Base-by-base conservation (phyloP, 345 rosid genomes). In the Leavenworthia alabamica region DNA sequence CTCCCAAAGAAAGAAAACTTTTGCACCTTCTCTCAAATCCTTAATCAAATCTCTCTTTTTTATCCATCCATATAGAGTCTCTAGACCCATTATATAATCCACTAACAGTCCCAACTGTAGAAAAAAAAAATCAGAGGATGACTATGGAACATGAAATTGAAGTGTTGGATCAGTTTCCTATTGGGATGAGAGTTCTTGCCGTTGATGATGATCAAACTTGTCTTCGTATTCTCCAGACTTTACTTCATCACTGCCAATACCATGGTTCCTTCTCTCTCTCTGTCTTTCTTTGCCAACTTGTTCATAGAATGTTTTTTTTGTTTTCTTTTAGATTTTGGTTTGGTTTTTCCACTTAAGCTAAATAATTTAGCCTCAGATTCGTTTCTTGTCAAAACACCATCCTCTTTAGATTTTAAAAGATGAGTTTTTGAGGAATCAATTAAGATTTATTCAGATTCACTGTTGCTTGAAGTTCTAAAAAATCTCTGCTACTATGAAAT, bases 181-280 rank as follows among this genome's bases (percentile, higher is more conserved):
- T 75, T 14, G 96, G 92, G 29, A 76, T 88, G 85, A 76, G 96
- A 60, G 90, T 88, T 66, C 77, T 88, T 73, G 96, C 89, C 8
- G 90, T 85, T 39, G 96, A 88, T 44, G 92, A 88, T 33, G 89
- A 85, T 72, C 86, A 81, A 2, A 82, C 88, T 49, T 85, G 89
- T 60, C 89, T 88, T 31, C 60, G 71, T 7, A 45, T 85, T 63
- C 73, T 88, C 10, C 74, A 80, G 71, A 63, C 80, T 45, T 52
- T 88, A 58, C 96, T 88, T 68, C 84, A 77, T 43, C 74, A 64
- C 23, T 88, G 88, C 76, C 83, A 85, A 57, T 85, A 85, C 41
- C 73, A 79, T 28, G 92, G 85, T 88, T 42, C 49, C 58, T 51
- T 40, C 50, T 16, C 65, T 24, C 19, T 43, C 46, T 20, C 13